These are phyloP conservation scores for Verticillium zaregamsianum DNA, from an alignment of 2,329 filamentous ascomycete genomes.

Conservation along the genomic window DNA sequence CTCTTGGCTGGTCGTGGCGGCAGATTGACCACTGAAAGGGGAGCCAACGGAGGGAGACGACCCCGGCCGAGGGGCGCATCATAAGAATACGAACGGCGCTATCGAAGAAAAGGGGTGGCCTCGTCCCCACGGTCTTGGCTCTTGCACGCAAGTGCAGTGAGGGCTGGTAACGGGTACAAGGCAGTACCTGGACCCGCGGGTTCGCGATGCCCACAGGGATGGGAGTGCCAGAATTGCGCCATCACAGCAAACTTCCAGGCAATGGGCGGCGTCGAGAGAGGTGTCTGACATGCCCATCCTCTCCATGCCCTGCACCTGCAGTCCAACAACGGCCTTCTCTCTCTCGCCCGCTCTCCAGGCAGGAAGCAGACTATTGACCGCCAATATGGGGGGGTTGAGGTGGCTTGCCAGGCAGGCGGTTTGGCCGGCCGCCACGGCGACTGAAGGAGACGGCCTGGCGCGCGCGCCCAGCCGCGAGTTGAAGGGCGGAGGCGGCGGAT, in stretches of 20 bases:
- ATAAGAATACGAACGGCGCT: background rate
- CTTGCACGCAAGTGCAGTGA: background rate
- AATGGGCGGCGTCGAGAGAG: background rate
- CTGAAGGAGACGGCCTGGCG: background rate
- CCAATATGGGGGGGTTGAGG: background rate
- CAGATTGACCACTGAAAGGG: background rate
- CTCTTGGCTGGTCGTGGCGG: background rate
- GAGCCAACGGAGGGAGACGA: background rate
- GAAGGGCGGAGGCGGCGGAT: background rate
- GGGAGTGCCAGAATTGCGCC: background rate
- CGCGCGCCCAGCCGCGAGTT: background rate
- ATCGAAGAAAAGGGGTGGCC: background rate
- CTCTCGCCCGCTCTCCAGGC: too few species aligned
- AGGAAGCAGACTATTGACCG: background rate
- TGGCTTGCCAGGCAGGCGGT: background rate
- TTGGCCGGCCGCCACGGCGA: background rate
- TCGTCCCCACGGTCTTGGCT: background rate
- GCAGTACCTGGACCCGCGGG: background rate
- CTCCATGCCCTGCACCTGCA: too few species aligned
- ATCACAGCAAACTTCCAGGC: background rate
- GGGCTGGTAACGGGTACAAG: background rate
- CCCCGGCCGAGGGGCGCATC: background rate
- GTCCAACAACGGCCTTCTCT: too few species aligned
- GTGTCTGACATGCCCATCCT: too few species aligned
- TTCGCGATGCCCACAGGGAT: background rate